These are phyloP conservation scores for Eucalyptus curtisii DNA, from an alignment of 345 rosid species.

Conservation along the genomic window DNA sequence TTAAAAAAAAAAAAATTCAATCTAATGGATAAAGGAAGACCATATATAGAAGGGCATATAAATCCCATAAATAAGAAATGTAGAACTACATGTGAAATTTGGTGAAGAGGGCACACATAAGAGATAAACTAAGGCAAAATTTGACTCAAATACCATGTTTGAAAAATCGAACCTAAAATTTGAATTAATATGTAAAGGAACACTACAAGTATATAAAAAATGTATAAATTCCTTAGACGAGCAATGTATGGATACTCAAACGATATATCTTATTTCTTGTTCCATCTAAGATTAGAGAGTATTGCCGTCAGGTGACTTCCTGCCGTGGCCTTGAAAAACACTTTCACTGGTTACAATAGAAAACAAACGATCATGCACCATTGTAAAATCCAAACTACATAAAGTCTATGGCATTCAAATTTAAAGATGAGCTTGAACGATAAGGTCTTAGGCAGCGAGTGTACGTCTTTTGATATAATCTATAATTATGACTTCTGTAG, in stretches of 20 bases:
- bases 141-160: not conserved
- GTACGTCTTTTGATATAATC: not conserved
- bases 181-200: not conserved
- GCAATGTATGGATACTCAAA: not conserved
- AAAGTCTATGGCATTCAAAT: not conserved
- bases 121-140: not conserved
- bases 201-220: not conserved
- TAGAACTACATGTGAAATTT: not conserved
- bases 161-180: rapidly evolving
- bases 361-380: not conserved
- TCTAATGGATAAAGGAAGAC: not conserved
- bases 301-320: not conserved
- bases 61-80: not conserved
- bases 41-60: not conserved
- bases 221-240: no score
- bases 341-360: not conserved
- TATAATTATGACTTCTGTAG: not conserved
- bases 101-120: not conserved
- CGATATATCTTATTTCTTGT: not conserved
- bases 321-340: not conserved
- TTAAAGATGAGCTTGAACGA: not conserved
- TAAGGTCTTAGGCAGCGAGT: not conserved
- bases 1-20: no score
- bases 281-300: not conserved
- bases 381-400: no score